Percentiles rank a stretch among this genome's conserved stretches.
These are phyloP conservation scores for Penicillium subrubescens DNA, from an alignment of 495 filamentous ascomycete genomes.

Conservation along the genomic window DNA sequence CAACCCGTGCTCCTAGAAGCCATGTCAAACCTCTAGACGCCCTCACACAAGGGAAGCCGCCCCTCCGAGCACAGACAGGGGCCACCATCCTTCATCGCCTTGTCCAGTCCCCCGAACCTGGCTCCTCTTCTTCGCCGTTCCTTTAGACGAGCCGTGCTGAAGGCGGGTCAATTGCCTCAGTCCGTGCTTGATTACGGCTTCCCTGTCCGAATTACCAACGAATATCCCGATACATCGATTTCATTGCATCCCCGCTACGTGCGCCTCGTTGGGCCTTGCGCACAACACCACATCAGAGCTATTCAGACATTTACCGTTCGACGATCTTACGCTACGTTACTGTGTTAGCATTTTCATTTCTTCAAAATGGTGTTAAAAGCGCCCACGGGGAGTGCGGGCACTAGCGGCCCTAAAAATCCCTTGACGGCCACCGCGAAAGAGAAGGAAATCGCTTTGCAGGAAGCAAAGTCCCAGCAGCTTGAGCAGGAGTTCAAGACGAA, in stretches of 20 bases:
- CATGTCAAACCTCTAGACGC: slow-evolving; percentile 31
- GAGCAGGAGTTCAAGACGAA: slow-evolving; percentile 47
- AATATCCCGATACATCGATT: neutral
- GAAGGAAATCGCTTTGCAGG: slow-evolving; percentile 25
- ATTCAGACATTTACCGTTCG: neutral
- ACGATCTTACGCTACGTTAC: neutral
- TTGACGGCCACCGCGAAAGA: neutral
- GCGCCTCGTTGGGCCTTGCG: neutral
- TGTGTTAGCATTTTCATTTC: neutral
- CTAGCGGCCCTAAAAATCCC: neutral
- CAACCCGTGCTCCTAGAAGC: slow-evolving; percentile 5
- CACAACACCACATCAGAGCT: neutral
- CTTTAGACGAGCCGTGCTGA: slow-evolving; percentile 11
- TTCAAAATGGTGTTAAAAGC: slow-evolving; percentile 12
- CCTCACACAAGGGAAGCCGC: slow-evolving; percentile 29
- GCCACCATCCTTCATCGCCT: slow-evolving; percentile 11
- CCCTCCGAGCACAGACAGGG: slow-evolving; percentile 34
- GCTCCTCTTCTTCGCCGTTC: slow-evolving; percentile 8
- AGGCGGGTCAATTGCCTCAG: slow-evolving; percentile 21
- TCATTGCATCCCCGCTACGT: neutral
- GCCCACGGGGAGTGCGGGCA: neutral
- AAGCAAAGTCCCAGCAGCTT: slow-evolving; percentile 25
- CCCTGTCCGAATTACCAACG: slow-evolving; percentile 13
- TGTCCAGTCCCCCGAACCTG: slow-evolving; percentile 7
- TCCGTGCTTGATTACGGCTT: slow-evolving; percentile 28